Base-by-base conservation (phyloP, 768 basidiomycete species). In the Leccinum longicurvipes region DNA sequence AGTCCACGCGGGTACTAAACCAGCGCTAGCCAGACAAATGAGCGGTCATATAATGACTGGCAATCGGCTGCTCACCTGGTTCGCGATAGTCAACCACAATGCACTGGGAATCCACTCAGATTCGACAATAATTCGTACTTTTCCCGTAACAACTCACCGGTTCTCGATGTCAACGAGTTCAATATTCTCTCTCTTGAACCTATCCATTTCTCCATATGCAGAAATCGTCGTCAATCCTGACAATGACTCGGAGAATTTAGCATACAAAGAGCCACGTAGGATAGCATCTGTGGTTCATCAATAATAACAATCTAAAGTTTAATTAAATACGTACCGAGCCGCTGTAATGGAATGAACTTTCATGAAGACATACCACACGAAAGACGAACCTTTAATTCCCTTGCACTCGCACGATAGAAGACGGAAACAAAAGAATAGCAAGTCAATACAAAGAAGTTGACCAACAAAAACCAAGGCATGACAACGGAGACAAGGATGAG, bases 1-100 rank as follows among this genome's bases (percentile, higher is more conserved):
- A 83, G 71, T 96, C 94, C n/a, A 97, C 79, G 6, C 94, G 85
- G 47, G 96, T 82, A 50, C 89, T 91, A 25, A 98, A 84, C 93
- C 90, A 93, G 51, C 88, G 79, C 82, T 84, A 21, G 36, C 50
- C 34, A 36, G 10, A 39, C 15, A n/a, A 28, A 36, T 63, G 3
- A 49, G 39, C 27, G 19, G 17, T 28, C 15, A 21, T 32, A 9
- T 14, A n/a, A 5, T 1, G 14, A 44, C 48, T 17, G 31, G 11
- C 4, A 10, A 8, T 9, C 29, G 21, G 29, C 24, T 46, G 44
- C 6, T 47, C 51, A 82, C 83, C 72, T 95, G 93, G 68, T 95
- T 93, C 19, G 86, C 79, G 36, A 92, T 81, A 0, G 90, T 91
- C 60, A 95, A 72, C 85, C 87, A 93, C 69, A 94, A 95, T 2